Conservation (phyloP, 1,284 basidiomycete genomes). For the Caloboletus inedulis region DNA sequence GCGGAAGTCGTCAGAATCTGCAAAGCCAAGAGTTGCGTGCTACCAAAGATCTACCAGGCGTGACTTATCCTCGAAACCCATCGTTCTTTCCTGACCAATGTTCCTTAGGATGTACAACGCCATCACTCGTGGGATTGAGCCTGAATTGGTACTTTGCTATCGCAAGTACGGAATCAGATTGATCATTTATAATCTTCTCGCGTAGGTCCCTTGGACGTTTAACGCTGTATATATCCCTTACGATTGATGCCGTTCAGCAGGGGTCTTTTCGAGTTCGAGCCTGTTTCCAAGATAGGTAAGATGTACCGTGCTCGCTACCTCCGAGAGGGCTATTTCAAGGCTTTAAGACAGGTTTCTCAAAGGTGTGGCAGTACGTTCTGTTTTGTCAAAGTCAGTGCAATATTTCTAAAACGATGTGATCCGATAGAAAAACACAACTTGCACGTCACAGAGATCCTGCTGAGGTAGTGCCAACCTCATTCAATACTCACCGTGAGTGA, state of each 20-base stretch:
- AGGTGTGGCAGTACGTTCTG: slow-evolving; percentile 32
- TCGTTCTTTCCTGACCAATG: too few species aligned
- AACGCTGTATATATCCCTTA: not conserved
- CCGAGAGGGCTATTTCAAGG: slow-evolving; percentile 44
- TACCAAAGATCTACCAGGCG: slow-evolving; percentile 54
- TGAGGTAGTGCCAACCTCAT: too few species aligned
- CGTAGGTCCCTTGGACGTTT: too few species aligned
- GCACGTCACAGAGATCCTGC: too few species aligned
- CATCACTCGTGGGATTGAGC: slow-evolving; percentile 50
- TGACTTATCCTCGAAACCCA: too few species aligned
- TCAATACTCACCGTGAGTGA: too few species aligned
- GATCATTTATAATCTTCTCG: slow-evolving; percentile 41
- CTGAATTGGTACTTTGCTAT: slow-evolving; percentile 54
- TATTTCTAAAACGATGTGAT: too few species aligned
- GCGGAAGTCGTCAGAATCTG: slow-evolving; percentile 52
- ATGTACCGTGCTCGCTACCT: slow-evolving; percentile 48
- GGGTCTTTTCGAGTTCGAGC: slow-evolving; percentile 33
- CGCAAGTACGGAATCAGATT: slow-evolving; percentile 54
- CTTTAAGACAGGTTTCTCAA: slow-evolving; percentile 45
- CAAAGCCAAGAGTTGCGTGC: slow-evolving; percentile 48
- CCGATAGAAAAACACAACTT: too few species aligned
- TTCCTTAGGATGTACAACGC: slow-evolving; percentile 52
- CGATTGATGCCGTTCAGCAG: slow-evolving; percentile 3
- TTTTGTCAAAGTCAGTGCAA: too few species aligned
- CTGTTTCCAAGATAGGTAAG: slow-evolving; percentile 29